These are phyloP conservation scores for Pistacia atlantica DNA, from an alignment of 345 rosid genomes.

Conservation along the genomic window DNA sequence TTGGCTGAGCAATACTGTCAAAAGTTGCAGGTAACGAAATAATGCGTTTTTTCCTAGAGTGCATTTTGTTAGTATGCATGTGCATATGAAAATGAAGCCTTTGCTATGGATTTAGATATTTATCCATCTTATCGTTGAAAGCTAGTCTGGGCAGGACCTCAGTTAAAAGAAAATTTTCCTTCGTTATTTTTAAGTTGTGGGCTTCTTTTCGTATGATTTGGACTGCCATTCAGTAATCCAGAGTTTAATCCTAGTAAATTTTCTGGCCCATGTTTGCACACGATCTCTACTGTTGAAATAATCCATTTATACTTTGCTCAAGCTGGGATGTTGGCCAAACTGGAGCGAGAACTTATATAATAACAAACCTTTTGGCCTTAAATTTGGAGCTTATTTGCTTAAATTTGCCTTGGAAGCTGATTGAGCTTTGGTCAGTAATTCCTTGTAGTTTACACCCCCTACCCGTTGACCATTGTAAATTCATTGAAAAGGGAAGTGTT, in stretches of 20 bases:
- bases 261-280: not conserved
- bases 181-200: not conserved
- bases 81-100: not conserved
- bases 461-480: not conserved
- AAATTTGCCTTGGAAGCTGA: not conserved
- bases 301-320: not conserved
- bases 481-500: too few species aligned
- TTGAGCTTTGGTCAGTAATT: not conserved
- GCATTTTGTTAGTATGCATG: not conserved
- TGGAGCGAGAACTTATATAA: not conserved
- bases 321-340: not conserved
- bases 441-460: not conserved
- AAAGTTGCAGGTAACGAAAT: constrained; percentile 73
- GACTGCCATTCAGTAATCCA: not conserved
- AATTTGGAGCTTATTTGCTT: not conserved
- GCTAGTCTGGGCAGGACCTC: not conserved
- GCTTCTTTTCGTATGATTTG: not conserved
- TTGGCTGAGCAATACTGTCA: constrained; percentile 79
- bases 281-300: not conserved
- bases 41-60: not conserved
- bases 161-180: not conserved
- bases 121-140: not conserved
- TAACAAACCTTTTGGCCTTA: not conserved
- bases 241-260: not conserved
- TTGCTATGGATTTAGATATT: not conserved